These are phyloP conservation scores for Cryptococcus depauperatus DNA, from an alignment of 1,284 basidiomycete genomes.

Conservation along the genomic window DNA sequence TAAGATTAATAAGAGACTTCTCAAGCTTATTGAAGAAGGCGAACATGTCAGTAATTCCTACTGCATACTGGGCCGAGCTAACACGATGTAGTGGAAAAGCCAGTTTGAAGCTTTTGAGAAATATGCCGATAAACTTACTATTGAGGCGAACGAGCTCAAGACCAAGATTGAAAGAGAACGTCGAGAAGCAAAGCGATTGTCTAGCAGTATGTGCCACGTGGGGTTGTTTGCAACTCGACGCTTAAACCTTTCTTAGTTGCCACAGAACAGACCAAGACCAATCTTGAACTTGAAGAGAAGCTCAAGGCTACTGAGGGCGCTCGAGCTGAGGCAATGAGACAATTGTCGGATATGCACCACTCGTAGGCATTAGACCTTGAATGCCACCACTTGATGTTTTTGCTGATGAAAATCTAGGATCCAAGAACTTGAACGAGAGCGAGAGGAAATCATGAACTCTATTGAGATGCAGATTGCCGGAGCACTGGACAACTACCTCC, in stretches of 20 bases:
- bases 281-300: constrained; percentile 33
- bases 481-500: constrained; percentile 21
- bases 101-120: constrained; percentile 48
- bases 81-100: constrained; percentile 40
- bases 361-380: constrained; percentile 22
- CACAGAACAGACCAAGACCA: constrained; percentile 30
- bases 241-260: constrained; percentile 13
- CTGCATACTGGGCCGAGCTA: neutral
- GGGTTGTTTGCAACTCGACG: neutral
- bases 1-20: constrained; percentile 41
- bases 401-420: constrained; percentile 25
- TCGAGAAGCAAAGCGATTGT: constrained; percentile 43
- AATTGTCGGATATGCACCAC: constrained; percentile 44
- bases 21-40: constrained; percentile 46
- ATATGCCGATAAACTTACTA: constrained; percentile 45
- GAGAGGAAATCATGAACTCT: constrained; percentile 41
- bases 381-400: no score
- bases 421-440: constrained; percentile 41
- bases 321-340: constrained; percentile 40
- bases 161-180: constrained; percentile 46
- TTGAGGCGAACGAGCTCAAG: constrained; percentile 46
- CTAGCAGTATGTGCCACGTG: constrained; percentile 19
- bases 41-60: constrained; percentile 34
- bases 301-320: constrained; percentile 39
- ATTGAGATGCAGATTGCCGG: constrained; percentile 40